Conservation (phyloP, 768 basidiomycete genomes). For the Cystofilobasidium macerans region DNA sequence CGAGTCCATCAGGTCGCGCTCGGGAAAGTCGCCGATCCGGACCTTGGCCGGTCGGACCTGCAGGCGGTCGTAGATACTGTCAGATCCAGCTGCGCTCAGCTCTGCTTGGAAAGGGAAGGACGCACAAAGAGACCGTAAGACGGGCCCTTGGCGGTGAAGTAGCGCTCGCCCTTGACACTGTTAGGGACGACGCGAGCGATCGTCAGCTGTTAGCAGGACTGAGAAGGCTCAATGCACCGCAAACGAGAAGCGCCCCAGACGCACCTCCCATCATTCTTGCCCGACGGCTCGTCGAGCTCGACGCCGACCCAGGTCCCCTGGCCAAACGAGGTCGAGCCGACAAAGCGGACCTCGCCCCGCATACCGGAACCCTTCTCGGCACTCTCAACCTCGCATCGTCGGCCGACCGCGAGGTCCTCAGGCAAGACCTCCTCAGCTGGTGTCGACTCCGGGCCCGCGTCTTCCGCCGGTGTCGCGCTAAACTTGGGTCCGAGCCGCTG, state of each 20-base stretch:
- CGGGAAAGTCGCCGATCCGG: slow-evolving; percentile 72
- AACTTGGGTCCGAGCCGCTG: slow-evolving; percentile 76
- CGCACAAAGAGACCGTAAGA: slow-evolving; percentile 74
- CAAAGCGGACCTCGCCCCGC: slow-evolving; percentile 74
- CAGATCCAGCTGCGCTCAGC: background rate
- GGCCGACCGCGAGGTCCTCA: slow-evolving; percentile 42
- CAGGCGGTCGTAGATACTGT: background rate
- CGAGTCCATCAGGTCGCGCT: slow-evolving; percentile 60
- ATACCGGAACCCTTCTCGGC: slow-evolving; percentile 57
- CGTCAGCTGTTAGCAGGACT: background rate
- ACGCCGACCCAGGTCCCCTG: slow-evolving; percentile 74
- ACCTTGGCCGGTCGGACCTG: slow-evolving; percentile 56
- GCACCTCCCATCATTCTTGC: slow-evolving; percentile 90
- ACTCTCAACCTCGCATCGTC: slow-evolving; percentile 74
- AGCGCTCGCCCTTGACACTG: slow-evolving; percentile 74
- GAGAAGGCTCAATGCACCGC: background rate
- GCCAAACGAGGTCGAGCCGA: slow-evolving; percentile 68
- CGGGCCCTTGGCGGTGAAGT: slow-evolving; percentile 60
- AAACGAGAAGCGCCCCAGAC: slow-evolving; percentile 37
- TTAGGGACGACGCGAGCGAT: background rate
- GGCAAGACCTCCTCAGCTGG: slow-evolving; percentile 28
- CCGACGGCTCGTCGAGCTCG: slow-evolving; percentile 89
- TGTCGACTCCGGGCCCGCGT: slow-evolving; percentile 29
- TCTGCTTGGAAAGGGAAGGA: background rate
- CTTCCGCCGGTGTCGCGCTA: slow-evolving; percentile 40